Evolutionary conservation across 2,329 filamentous ascomycete species (phyloP).

Genomic region (Aureobasidium sp.): DNA sequence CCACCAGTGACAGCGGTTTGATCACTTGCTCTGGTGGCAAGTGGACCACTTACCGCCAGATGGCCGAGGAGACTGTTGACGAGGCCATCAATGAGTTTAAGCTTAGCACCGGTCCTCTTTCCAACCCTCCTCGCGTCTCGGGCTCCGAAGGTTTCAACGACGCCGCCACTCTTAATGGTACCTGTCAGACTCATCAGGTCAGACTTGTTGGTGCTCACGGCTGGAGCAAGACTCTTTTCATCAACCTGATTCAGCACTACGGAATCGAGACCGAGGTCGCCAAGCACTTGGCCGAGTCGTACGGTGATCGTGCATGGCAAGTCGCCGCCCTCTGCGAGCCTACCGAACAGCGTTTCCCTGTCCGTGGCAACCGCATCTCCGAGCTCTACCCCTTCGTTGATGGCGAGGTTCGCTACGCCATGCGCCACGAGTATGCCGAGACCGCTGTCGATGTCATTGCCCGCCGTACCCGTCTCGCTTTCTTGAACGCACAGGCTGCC

Average conservation of each 20-base stretch:
- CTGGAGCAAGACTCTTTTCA: slow-evolving; percentile 84
- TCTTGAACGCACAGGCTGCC: slow-evolving; percentile 84
- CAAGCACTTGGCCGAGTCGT: slow-evolving; percentile 76
- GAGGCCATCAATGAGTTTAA: slow-evolving; percentile 63
- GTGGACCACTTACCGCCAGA: slow-evolving; percentile 89
- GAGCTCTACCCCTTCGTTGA: slow-evolving; percentile 83
- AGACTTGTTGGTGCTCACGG: slow-evolving; percentile 77
- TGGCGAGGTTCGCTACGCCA: slow-evolving; percentile 81
- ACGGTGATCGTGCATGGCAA: slow-evolving; percentile 87
- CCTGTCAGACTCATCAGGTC: slow-evolving; percentile 76
- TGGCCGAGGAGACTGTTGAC: slow-evolving; percentile 85
- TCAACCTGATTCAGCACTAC: slow-evolving; percentile 90
- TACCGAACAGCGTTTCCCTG: slow-evolving; percentile 72
- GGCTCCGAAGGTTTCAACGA: slow-evolving; percentile 65
- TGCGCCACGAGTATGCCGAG: slow-evolving; percentile 84
- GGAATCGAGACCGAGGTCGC: slow-evolving; percentile 87
- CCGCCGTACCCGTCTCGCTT: slow-evolving; percentile 74
- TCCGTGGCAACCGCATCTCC: slow-evolving; percentile 71
- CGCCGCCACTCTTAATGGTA: slow-evolving; percentile 60
- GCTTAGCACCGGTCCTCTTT: slow-evolving; percentile 49
- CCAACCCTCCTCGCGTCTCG: slow-evolving; percentile 54
- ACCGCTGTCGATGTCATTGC: slow-evolving; percentile 84
- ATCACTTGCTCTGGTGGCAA: slow-evolving; percentile 83
- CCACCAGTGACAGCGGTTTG: slow-evolving; percentile 69
- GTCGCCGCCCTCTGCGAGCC: slow-evolving; percentile 72